Evolutionary conservation across 169 alveolate species (phyloP), one percentile per base, ranked within the genome.

Genomic region (Plasmodium reichenowi): DNA sequence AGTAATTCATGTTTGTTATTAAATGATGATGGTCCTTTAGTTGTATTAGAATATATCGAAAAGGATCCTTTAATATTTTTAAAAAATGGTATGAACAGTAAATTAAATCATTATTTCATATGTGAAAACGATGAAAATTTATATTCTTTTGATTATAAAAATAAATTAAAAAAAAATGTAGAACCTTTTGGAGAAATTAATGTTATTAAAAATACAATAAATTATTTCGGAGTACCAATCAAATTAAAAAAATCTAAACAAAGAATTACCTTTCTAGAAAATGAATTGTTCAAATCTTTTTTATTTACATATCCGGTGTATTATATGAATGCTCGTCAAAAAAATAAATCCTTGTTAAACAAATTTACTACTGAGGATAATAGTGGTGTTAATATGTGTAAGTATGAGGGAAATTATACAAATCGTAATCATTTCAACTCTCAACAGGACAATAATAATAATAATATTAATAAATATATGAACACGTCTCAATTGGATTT

Each of bases 111-210:
- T 15, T 83, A 83, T 15, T 68, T 83, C 38, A 83, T 58, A 62
- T 12, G 71, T 24, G 58, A 47, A 60, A 56, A 83, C 54, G 83
- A 83, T 12, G 83, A 67, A 13, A 56, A 20, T 20, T 13, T 83
- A 38, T 83, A 68, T 43, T 83, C 91, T 0, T 58, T 62, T 83
- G 91, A 83, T 3, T 83, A 67, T 83, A 83, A 83, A 72, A 83
- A 62, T 17, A 83, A 20, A 26, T 13, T 83, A 62, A 83, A 83
- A 59, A 38, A 64, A 60, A 10, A 22, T 62, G 22, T 68, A 3
- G 91, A 83, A 38, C 83, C 91, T 4, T 83, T 83, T 72, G 91
- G 91, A 26, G 91, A 83, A 60, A 68, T 83, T 3, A 83, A 67
- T 60, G 91, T 83, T 1, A 50, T 83, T 24, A 67, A 68, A 8